Conservation (phyloP, 164 flowering plant genomes). For the Malania oleifera region DNA sequence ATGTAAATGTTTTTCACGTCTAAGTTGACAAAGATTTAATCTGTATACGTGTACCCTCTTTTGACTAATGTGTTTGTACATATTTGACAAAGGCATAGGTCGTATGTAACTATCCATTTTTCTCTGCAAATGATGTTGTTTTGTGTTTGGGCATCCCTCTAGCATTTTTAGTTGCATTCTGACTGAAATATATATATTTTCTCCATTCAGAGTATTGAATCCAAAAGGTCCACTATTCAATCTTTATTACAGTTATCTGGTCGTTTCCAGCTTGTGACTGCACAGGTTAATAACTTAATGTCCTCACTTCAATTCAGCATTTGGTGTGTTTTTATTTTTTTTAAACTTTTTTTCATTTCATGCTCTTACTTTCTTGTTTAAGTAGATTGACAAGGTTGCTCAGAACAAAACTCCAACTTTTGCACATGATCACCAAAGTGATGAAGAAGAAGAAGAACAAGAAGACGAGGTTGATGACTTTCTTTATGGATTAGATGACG, state of each 20-base stretch:
- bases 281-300: conserved; percentile 51
- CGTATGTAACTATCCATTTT: no score
- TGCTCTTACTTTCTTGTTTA: background rate
- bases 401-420: conserved; percentile 20
- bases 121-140: no score
- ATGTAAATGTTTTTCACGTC: no score
- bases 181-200: background rate
- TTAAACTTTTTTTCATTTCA: background rate
- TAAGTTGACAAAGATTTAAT: no score
- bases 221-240: conserved; percentile 47
- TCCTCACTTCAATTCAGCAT: background rate
- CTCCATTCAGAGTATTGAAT: conserved; percentile 49
- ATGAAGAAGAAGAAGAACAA: conserved; percentile 54
- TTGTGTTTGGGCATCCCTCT: no score
- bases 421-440: conserved; percentile 22
- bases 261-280: conserved; percentile 67
- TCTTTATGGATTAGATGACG: conserved; percentile 49
- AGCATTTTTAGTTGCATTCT: no score
- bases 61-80: no score
- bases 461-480: conserved; percentile 43
- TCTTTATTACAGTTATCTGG: conserved; percentile 71
- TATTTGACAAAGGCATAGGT: no score
- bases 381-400: conserved; percentile 60
- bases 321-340: background rate
- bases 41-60: no score